Conservation (phyloP, 345 rosid genomes). For the Murraya paniculata region DNA sequence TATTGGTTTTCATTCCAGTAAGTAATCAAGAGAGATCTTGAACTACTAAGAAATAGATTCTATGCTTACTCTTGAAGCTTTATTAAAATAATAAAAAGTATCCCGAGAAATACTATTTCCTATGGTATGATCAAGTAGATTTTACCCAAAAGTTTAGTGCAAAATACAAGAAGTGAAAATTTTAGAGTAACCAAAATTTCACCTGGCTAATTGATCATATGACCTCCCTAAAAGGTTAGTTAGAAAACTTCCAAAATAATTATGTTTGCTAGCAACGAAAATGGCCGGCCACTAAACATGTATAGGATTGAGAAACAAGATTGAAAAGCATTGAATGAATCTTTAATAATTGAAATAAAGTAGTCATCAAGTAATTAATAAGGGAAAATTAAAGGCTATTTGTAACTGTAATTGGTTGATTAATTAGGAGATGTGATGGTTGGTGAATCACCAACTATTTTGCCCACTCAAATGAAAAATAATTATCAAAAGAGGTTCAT, state of each 20-base stretch:
- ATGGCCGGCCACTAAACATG: background rate
- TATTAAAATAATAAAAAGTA: no score
- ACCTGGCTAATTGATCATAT: no score
- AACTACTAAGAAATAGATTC: no score
- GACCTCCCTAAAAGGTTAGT: no score
- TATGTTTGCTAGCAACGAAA: background rate
- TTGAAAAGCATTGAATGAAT: background rate
- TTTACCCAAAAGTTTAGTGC: no score
- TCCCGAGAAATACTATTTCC: no score
- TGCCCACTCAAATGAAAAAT: background rate
- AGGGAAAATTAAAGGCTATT: background rate
- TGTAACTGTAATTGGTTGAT: background rate
- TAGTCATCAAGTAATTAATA: background rate
- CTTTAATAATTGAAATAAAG: background rate
- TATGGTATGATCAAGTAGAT: no score
- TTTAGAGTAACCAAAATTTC: background rate
- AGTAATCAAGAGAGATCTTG: no score
- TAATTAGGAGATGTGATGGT: conserved; percentile 1
- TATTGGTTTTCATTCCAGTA: no score
- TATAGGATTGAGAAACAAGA: background rate
- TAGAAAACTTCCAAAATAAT: background rate
- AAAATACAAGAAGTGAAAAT: background rate
- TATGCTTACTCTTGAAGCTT: no score
- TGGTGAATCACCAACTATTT: background rate
- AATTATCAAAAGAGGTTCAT: background rate